Percentiles rank a stretch among this genome's conserved stretches.
These are phyloP conservation scores for Naegleria fowleri DNA, from an alignment of 208 protist genomes.

Conservation along the genomic window DNA sequence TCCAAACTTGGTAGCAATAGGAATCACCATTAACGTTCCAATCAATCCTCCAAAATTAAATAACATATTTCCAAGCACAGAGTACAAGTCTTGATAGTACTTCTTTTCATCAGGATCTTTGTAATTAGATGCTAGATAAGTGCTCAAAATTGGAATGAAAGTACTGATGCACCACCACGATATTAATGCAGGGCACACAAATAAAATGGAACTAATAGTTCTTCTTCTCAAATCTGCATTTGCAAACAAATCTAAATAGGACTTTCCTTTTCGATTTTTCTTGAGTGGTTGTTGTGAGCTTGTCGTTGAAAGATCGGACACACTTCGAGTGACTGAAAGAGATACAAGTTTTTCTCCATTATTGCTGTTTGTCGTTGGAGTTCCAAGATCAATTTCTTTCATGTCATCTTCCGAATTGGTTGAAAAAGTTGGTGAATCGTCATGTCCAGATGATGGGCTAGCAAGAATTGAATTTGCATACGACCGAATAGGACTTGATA, in stretches of 20 bases:
- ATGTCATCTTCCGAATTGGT: not conserved
- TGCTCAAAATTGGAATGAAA: not conserved
- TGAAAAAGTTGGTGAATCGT: not conserved
- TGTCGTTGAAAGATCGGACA: not conserved
- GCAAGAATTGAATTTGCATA: not conserved
- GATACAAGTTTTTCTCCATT: too few relatives aligned
- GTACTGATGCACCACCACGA: not conserved
- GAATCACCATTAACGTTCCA: not conserved
- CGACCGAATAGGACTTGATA: not conserved
- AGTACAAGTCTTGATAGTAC: not conserved
- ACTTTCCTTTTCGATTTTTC: not conserved
- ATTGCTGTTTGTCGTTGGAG: too few relatives aligned
- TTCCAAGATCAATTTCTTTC: not conserved
- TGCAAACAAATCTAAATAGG: not conserved
- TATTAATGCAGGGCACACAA: not conserved
- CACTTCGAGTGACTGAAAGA: not conserved
- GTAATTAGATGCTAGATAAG: not conserved
- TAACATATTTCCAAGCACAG: not conserved
- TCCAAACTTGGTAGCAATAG: not conserved
- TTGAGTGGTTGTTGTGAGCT: not conserved
- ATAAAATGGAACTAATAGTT: not conserved
- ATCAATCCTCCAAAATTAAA: not conserved
- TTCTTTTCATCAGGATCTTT: not conserved
- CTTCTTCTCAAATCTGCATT: not conserved
- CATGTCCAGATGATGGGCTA: not conserved